Evolutionary conservation across 106 monocot species (phyloP).

Genomic region (Allium fistulosum): DNA sequence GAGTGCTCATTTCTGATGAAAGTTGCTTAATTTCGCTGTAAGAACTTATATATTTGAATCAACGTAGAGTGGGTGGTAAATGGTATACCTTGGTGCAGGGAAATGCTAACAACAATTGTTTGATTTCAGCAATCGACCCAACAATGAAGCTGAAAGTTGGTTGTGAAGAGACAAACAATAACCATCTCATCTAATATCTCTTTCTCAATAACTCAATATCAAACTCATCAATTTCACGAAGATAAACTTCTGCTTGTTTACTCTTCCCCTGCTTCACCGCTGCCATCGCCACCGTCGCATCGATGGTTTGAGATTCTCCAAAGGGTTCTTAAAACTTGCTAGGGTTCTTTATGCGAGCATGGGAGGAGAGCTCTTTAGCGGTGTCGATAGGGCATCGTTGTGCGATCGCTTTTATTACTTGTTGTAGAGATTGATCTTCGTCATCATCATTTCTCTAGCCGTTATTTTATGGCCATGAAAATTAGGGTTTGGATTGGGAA

Average conservation of each 20-base stretch:
- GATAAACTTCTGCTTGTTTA: slow-evolving; percentile 56
- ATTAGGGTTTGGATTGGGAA: slow-evolving; percentile 39
- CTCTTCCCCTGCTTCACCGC: slow-evolving; percentile 5
- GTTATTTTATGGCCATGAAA: slow-evolving; percentile 6
- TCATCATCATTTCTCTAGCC: slow-evolving; percentile 26
- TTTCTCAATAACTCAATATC: slow-evolving; percentile 47
- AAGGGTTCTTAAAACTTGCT: slow-evolving; percentile 51
- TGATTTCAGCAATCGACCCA: too few relatives aligned
- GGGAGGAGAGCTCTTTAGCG: slow-evolving; percentile 20
- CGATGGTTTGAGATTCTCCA: slow-evolving; percentile 13
- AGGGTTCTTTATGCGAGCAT: slow-evolving; percentile 37
- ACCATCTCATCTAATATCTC: slow-evolving; percentile 8
- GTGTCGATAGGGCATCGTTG: slow-evolving; percentile 58
- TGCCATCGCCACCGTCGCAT: background rate
- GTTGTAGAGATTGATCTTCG: slow-evolving; percentile 35
- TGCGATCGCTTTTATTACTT: slow-evolving; percentile 71
- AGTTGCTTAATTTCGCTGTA: too few relatives aligned
- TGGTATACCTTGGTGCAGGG: too few relatives aligned
- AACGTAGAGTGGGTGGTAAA: too few relatives aligned
- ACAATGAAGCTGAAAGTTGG: too few relatives aligned
- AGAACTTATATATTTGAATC: too few relatives aligned
- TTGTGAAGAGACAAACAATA: too few relatives aligned
- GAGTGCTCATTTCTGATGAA: too few relatives aligned
- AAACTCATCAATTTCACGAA: slow-evolving; percentile 41
- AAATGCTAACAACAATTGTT: too few relatives aligned